A percentile compares a stretch with the other conserved stretches of the same genome.
Conservation (phyloP, 371 early-diverging fungal species). For the Mortierella sp. region DNA sequence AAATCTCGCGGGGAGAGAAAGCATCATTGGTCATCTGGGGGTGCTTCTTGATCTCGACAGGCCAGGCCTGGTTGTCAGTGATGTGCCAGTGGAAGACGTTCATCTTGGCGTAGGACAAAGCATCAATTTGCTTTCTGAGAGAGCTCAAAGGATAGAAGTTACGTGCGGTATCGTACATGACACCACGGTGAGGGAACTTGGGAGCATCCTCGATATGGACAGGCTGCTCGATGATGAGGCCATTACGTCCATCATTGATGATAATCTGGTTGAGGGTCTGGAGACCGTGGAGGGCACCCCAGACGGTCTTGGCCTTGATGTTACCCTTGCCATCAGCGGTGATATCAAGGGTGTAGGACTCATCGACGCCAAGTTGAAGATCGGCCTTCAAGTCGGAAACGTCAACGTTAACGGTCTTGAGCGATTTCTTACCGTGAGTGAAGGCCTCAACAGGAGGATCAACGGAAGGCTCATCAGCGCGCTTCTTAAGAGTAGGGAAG, state of each 20-base stretch:
- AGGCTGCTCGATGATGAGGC: slow-evolving; percentile 60
- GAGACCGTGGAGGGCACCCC: slow-evolving; percentile 82
- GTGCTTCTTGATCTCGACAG: slow-evolving; percentile 68
- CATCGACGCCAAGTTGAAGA: slow-evolving; percentile 68
- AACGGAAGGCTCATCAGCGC: slow-evolving; percentile 16
- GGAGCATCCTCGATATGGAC: slow-evolving; percentile 79
- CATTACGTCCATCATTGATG: slow-evolving; percentile 54
- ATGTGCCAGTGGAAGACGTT: slow-evolving; percentile 91
- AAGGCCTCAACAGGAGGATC: background rate
- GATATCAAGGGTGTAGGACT: slow-evolving; percentile 75
- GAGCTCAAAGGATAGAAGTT: slow-evolving; percentile 76
- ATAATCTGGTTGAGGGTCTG: slow-evolving; percentile 84
- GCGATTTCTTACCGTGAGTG: background rate
- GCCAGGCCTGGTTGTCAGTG: slow-evolving; percentile 85
- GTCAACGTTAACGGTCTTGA: slow-evolving; percentile 51
- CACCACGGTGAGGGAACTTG: slow-evolving; percentile 77
- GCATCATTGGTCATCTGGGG: slow-evolving; percentile 81
- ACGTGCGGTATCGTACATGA: slow-evolving; percentile 82
- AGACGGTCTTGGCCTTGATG: slow-evolving; percentile 75
- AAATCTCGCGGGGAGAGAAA: slow-evolving; percentile 64
- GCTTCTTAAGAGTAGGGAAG: slow-evolving; percentile 39
- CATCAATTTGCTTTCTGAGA: slow-evolving; percentile 77
- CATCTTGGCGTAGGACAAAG: slow-evolving; percentile 83
- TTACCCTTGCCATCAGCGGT: slow-evolving; percentile 61
- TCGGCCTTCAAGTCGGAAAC: slow-evolving; percentile 57